Evolutionary conservation across 306 rosid species (phyloP), one percentile per base, ranked within the genome.

Genomic region (Boehmeria nivea): DNA sequence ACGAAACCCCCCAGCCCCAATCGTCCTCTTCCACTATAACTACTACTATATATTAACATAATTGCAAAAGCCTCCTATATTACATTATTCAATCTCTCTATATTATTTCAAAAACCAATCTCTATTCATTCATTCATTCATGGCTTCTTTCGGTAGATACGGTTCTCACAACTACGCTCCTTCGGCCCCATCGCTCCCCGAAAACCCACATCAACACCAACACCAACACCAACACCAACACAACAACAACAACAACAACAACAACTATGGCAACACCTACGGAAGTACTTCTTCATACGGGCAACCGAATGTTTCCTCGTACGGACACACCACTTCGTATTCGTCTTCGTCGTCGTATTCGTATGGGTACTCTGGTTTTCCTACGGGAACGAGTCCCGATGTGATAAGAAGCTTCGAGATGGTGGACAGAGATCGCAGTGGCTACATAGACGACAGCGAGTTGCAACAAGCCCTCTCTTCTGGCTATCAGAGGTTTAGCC

Each of bases 391-490:
- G 2, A 49, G 63, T 68, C 87, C 81, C 14, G 89, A 81, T 18
- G 87, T 82, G 12, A 75, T 87, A 28, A 59, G 76, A n/a, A 78
- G 79, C 74, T 90, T 90, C 67, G 81, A 90, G 63, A 71, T 69
- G 82, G 94, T 80, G 21, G 98, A 90, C 60, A 84, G 74, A 21
- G 98, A 87, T 65, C 47, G 83, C 44, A 91, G 98, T 54, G 95
- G 98, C 5, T 84, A 71, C 55, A 82, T 91, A 10, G 95, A 91
- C 13, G 94, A 82, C 13, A 67, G 43, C 1, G 95, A 91, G 43
- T 69, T 91, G 69, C 98, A 82, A 38, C 86, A 67, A 62, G 98
- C 95, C 40, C 88, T 91, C 45, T 78, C 96, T 62, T 76, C 85
- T 63, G 81, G 76, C 1, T 91, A 82, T 59, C 94, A 84, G 36